phyloP scores from a whole-genome alignment of 116 monocot species.

The Phalaenopsis hybrid region DNA sequence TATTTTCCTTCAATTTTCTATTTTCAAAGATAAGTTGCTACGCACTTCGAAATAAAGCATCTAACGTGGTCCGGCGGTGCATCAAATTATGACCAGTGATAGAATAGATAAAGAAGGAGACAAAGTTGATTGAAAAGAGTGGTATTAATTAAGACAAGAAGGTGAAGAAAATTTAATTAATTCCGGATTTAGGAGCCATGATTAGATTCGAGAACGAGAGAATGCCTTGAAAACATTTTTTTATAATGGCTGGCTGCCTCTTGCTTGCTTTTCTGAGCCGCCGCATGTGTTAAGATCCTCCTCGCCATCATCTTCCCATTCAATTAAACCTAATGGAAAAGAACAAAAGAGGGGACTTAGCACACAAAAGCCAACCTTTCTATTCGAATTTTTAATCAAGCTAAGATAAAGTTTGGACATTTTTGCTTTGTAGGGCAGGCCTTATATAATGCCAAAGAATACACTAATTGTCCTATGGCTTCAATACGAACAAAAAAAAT shows the following conservation, averaged over 20 bases:
- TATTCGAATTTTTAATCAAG: background rate
- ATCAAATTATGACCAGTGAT: background rate
- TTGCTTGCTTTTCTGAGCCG: background rate
- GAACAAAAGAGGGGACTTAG: background rate
- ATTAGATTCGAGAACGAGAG: background rate
- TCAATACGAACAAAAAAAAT: background rate
- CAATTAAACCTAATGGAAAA: background rate
- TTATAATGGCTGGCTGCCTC: background rate
- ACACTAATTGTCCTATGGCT: background rate
- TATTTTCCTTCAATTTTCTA: background rate
- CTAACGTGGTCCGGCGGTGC: slow-evolving; percentile 1
- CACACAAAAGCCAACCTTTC: slow-evolving; percentile 5
- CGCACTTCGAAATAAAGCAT: background rate
- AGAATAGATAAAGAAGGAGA: slow-evolving; percentile 1
- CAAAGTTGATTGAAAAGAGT: slow-evolving; percentile 1
- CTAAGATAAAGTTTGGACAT: background rate
- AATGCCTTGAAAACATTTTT: background rate
- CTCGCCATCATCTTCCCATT: background rate
- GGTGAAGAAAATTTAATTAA: background rate
- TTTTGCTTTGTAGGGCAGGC: slow-evolving; percentile 2
- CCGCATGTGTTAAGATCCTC: slow-evolving; percentile 4
- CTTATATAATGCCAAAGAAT: slow-evolving; percentile 1
- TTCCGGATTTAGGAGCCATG: background rate
- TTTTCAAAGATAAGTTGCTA: background rate
- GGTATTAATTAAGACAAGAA: slow-evolving; percentile 3